phyloP scores from a whole-genome alignment of 345 rosid species.

The Aegle marmelos region DNA sequence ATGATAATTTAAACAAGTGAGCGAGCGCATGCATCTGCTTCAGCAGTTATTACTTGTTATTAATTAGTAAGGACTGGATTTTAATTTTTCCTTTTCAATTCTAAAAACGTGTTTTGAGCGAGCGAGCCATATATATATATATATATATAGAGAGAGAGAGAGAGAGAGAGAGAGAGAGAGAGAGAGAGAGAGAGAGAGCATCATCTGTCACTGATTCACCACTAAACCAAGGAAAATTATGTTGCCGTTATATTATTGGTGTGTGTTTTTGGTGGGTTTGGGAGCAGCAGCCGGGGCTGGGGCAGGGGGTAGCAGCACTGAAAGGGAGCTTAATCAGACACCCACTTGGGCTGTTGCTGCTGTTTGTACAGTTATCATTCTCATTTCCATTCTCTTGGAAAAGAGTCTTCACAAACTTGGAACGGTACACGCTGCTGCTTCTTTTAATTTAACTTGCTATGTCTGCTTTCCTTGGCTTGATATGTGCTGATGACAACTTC shows the following conservation, averaged over 20 bases:
- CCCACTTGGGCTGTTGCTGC: slow-evolving; percentile 95
- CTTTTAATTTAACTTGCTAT: not conserved
- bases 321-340: slow-evolving; percentile 69
- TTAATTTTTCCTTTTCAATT: too few species aligned
- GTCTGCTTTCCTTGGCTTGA: not conserved
- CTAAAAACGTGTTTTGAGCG: too few species aligned
- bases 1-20: too few species aligned
- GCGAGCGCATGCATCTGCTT: too few species aligned
- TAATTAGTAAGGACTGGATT: too few species aligned
- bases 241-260: slow-evolving; percentile 17
- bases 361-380: slow-evolving; percentile 73
- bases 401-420: slow-evolving; percentile 76
- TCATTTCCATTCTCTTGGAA: slow-evolving; percentile 71
- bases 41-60: too few species aligned
- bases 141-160: too few species aligned
- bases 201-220: too few species aligned
- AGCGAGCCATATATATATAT: too few species aligned
- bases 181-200: too few species aligned
- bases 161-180: too few species aligned
- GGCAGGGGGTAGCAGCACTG: slow-evolving; percentile 21
- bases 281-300: slow-evolving; percentile 26
- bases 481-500: not conserved
- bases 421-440: slow-evolving; percentile 20
- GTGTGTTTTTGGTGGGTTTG: slow-evolving; percentile 10
- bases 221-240: not conserved